Percentiles rank a stretch among this genome's conserved stretches.
phyloP scores from a whole-genome alignment of 768 basidiomycete genomes.

The Rubroboletus pulcherrimus region DNA sequence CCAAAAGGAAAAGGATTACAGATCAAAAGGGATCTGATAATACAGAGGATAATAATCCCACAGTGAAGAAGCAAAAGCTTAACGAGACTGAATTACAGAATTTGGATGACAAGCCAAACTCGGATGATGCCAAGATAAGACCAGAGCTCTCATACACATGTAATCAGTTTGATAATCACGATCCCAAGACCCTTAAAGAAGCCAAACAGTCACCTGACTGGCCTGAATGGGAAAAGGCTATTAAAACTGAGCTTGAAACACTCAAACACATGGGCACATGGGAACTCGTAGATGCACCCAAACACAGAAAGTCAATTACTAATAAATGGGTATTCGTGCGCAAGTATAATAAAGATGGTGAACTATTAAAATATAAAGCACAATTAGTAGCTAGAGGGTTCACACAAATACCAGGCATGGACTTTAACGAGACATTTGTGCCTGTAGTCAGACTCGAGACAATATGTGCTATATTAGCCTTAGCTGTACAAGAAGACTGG shows the following conservation, averaged over 20 bases:
- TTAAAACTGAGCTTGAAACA: neutral
- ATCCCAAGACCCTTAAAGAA: no score
- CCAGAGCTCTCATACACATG: no score
- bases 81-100: no score
- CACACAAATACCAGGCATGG: conserved; percentile 32
- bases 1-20: no score
- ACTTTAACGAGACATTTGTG: conserved; percentile 35
- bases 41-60: no score
- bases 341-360: neutral
- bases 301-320: conserved; percentile 19
- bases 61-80: no score
- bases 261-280: conserved; percentile 15
- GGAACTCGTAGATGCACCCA: conserved; percentile 23
- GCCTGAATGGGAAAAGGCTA: neutral
- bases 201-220: no score
- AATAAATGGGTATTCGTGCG: conserved; percentile 29
- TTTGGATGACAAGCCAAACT: no score
- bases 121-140: no score
- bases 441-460: conserved; percentile 26
- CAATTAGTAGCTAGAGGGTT: conserved; percentile 40
- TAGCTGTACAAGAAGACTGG: conserved; percentile 17
- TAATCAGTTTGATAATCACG: no score
- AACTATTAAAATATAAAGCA: conserved; percentile 28
- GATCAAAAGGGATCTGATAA: no score
- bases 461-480: conserved; percentile 21